Base-by-base conservation (phyloP, 2,329 filamentous ascomycete species). In the Basipetospora chlamydospora region DNA sequence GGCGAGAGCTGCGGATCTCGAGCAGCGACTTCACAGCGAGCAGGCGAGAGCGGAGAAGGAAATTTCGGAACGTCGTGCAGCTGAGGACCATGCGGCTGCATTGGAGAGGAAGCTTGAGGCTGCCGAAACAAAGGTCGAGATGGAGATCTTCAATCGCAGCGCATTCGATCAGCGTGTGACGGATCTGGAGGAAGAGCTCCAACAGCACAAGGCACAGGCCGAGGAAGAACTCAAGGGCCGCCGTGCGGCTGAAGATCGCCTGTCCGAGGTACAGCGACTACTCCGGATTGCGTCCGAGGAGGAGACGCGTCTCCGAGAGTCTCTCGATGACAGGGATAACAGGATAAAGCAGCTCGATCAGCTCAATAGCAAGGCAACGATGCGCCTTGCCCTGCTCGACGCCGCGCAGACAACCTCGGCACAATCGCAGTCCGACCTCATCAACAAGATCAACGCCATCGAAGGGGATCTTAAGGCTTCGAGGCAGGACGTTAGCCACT, bases 281-380 rank as follows among this genome's bases (percentile, higher is more conserved):
- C 64, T 85, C 18, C 70, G 73, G 40, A 68, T 76, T 43, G 71
- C 79, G 5, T 72, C 79, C n/a, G 77, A 84, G 49, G 79, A 86
- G 49, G 77, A 81, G 44, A 69, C 69, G 43, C 70, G 77, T 37
- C 67, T 87, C 5, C 67, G 76, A 18, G 69, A 77, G 40, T 67
- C 72, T 26, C 59, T 80, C 33, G 77, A 83, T 28, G 77, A 85
- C 46, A 77, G 72, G 45, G 73, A 84, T n/a, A 64, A 72, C 36
- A 73, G 71, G 53, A 64, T 83, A 41, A 76, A 70, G 53, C 55
- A 59, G 16, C 53, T 74, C 31, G 74, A 81, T 49, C 65, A 76
- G 40, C 49, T 61, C 6, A 59, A 63, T 35, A 64, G 60, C 48
- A 69, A 77, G 51, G 63, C 58, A 16, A 55, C 62, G 1, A 76